phyloP scores from a whole-genome alignment of 164 flowering plant species.

The Amborella trichopoda region DNA sequence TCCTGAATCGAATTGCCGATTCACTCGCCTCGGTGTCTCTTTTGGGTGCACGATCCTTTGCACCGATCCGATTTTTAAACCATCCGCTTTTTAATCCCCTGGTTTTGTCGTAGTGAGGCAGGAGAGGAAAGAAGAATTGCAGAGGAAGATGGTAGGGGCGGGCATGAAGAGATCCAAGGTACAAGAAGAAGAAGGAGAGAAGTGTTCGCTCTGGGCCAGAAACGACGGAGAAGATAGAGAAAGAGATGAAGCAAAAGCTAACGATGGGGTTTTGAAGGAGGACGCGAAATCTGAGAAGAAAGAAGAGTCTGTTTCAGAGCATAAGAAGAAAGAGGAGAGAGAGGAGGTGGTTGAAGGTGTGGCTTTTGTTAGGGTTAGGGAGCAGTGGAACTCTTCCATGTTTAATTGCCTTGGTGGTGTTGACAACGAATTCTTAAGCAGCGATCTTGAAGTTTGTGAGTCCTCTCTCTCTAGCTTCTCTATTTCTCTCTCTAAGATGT shows the following conservation, averaged over 20 bases:
- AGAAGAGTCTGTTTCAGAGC: not conserved
- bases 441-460: constrained; percentile 98
- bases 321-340: not conserved
- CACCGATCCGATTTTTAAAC: too few species aligned
- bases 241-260: constrained; percentile 4
- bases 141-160: too few species aligned
- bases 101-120: too few species aligned
- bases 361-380: constrained; percentile 48
- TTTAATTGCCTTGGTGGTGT: constrained; percentile 68
- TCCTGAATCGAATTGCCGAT: too few species aligned
- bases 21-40: too few species aligned
- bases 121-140: too few species aligned
- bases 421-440: constrained; percentile 88
- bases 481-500: too few species aligned
- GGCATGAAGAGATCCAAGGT: too few species aligned
- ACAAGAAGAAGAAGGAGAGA: not conserved
- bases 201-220: not conserved
- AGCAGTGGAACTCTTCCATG: constrained; percentile 64
- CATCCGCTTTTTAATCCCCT: too few species aligned
- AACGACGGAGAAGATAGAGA: not conserved
- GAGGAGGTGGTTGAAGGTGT: constrained; percentile 46
- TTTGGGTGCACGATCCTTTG: too few species aligned
- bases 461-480: constrained; percentile 6
- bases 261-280: not conserved
- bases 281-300: not conserved